Evolutionary conservation across 2,329 filamentous ascomycete species (phyloP).

Genomic region (Sporothrix variecibatus): DNA sequence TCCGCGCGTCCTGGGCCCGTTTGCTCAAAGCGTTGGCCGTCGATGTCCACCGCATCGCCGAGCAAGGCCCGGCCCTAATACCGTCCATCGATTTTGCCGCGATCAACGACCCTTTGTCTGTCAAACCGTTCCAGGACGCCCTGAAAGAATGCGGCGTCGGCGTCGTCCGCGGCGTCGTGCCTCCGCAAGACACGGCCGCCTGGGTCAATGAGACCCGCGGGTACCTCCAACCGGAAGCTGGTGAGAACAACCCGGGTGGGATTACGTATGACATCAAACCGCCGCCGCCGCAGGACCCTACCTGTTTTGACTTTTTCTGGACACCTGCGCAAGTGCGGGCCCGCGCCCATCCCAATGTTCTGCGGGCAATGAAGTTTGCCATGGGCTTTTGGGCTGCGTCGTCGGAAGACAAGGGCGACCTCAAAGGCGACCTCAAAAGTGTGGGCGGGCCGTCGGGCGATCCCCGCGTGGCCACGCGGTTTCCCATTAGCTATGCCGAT

Average conservation of each 20-base stretch:
- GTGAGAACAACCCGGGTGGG: constrained; percentile 21
- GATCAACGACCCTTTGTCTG: constrained; percentile 50
- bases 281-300: constrained; percentile 63
- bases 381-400: constrained; percentile 65
- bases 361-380: constrained; percentile 65
- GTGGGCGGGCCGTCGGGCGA: constrained; percentile 38
- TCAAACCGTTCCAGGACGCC: constrained; percentile 57
- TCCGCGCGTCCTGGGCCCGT: constrained; percentile 58
- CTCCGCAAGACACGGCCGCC: constrained; percentile 55
- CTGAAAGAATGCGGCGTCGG: constrained; percentile 65
- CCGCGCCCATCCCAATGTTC: constrained; percentile 65
- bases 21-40: constrained; percentile 53
- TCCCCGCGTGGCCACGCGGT: constrained; percentile 60
- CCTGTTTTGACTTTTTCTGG: constrained; percentile 75
- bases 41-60: constrained; percentile 45
- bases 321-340: constrained; percentile 68
- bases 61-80: constrained; percentile 54
- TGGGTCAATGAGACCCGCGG: constrained; percentile 61
- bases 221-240: constrained; percentile 56
- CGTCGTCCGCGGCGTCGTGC: constrained; percentile 65
- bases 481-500: constrained; percentile 69
- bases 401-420: not conserved
- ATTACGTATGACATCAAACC: constrained; percentile 45
- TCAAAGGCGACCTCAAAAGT: too few relatives aligned
- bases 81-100: constrained; percentile 58